Evolutionary conservation across 2,329 filamentous ascomycete genomes (phyloP).

Genomic region (Emergomyces pasteurianus): DNA sequence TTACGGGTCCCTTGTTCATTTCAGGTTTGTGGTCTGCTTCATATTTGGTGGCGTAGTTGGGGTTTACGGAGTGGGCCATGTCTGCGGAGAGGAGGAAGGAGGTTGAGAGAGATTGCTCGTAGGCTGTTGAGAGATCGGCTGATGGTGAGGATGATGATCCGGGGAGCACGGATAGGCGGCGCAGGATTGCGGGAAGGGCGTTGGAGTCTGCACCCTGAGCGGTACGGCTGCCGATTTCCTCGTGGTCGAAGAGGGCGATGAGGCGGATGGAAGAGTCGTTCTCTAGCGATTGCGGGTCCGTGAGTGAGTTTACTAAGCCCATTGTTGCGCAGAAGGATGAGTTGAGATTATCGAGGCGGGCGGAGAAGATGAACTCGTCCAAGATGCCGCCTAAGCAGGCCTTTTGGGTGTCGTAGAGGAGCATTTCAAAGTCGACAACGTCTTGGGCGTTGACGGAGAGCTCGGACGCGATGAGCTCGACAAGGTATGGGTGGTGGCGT

Average conservation of each 20-base stretch:
- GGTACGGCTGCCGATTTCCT: slow-evolving; percentile 87
- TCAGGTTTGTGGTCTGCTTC: slow-evolving; percentile 81
- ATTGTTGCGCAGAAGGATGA: slow-evolving; percentile 91
- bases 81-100: slow-evolving; percentile 94
- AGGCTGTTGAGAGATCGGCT: slow-evolving; percentile 61
- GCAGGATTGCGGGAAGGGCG: slow-evolving; percentile 73
- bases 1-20: slow-evolving; percentile 92
- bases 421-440: slow-evolving; percentile 85
- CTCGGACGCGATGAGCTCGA: slow-evolving; percentile 74
- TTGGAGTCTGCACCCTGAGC: slow-evolving; percentile 93
- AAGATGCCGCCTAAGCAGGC: slow-evolving; percentile 78
- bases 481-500: slow-evolving; percentile 77
- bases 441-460: slow-evolving; percentile 58
- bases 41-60: slow-evolving; percentile 88
- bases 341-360: slow-evolving; percentile 88
- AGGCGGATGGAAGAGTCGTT: slow-evolving; percentile 73
- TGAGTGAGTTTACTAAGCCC: slow-evolving; percentile 70
- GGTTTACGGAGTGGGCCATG: slow-evolving; percentile 94
- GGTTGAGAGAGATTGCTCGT: slow-evolving; percentile 80
- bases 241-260: slow-evolving; percentile 93
- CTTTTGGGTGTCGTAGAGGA: slow-evolving; percentile 94
- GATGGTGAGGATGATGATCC: slow-evolving; percentile 34
- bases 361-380: slow-evolving; percentile 91
- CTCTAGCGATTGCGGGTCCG: slow-evolving; percentile 52
- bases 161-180: slow-evolving; percentile 71